Evolutionary conservation across 176 grass and related monocot genomes (phyloP).

Genomic region (Microstegium vimineum): DNA sequence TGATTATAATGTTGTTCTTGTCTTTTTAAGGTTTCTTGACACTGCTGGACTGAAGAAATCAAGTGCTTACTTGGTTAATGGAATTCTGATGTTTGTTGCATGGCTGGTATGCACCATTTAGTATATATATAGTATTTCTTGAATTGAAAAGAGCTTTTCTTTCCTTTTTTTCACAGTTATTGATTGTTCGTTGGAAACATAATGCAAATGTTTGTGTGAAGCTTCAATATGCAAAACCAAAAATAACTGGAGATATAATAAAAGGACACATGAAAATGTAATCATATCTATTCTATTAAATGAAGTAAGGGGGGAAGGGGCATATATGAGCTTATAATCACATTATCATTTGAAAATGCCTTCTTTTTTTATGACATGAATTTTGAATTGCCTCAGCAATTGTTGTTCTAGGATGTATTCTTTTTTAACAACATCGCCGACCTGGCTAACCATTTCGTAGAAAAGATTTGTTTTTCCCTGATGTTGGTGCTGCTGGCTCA

Average conservation of each 20-base stretch:
- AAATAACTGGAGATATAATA: background rate
- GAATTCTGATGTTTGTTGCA: constrained; percentile 74
- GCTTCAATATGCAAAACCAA: background rate
- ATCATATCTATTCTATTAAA: background rate
- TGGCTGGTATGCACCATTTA: constrained; percentile 65
- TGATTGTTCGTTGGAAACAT: background rate
- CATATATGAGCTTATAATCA: background rate
- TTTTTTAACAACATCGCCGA: constrained; percentile 6
- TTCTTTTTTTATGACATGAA: background rate
- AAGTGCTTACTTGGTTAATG: constrained; percentile 82
- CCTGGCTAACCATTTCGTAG: constrained; percentile 4
- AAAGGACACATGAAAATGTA: background rate
- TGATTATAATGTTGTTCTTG: constrained; percentile 30
- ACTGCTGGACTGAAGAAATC: constrained; percentile 90
- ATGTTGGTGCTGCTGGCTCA: background rate
- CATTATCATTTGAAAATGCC: background rate
- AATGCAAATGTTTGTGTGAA: background rate
- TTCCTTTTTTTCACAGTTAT: background rate
- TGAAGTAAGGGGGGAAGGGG: background rate
- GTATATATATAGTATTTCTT: background rate
- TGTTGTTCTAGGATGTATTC: background rate
- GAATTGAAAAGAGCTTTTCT: background rate
- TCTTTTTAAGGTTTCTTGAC: constrained; percentile 82
- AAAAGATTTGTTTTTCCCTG: background rate
- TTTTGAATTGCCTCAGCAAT: background rate